A percentile compares a stretch with the other conserved stretches of the same genome.
These are phyloP conservation scores for Euphorbia pulcherrima DNA, from an alignment of 345 rosid genomes.

Conservation along the genomic window DNA sequence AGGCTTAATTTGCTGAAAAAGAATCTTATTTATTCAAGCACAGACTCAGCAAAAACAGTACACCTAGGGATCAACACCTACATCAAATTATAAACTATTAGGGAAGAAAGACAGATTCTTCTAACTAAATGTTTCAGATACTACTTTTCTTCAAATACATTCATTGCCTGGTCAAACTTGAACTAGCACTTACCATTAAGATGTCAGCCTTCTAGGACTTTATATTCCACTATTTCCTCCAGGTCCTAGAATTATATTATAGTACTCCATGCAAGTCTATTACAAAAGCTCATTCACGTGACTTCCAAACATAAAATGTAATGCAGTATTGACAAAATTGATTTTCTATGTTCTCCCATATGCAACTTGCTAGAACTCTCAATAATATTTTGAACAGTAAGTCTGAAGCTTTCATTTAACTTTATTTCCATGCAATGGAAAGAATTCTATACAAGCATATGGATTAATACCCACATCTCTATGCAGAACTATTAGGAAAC, in stretches of 20 bases:
- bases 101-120: background rate
- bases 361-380: background rate
- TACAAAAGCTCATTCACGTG: background rate
- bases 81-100: background rate
- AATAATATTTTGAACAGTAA: background rate
- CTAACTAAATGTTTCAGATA: background rate
- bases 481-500: background rate
- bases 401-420: background rate
- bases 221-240: background rate
- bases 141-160: background rate
- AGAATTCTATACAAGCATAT: background rate
- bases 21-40: background rate
- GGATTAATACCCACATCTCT: background rate
- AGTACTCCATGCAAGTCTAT: background rate
- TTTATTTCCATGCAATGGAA: background rate
- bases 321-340: background rate
- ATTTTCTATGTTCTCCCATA: background rate
- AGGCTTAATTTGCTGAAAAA: background rate
- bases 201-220: background rate
- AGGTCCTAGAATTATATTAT: background rate
- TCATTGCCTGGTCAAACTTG: background rate
- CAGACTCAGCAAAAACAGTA: background rate
- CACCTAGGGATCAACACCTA: background rate
- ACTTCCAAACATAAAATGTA: background rate
- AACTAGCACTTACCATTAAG: background rate